phyloP scores from a whole-genome alignment of 768 basidiomycete species.

The Clathrus columnatus region DNA sequence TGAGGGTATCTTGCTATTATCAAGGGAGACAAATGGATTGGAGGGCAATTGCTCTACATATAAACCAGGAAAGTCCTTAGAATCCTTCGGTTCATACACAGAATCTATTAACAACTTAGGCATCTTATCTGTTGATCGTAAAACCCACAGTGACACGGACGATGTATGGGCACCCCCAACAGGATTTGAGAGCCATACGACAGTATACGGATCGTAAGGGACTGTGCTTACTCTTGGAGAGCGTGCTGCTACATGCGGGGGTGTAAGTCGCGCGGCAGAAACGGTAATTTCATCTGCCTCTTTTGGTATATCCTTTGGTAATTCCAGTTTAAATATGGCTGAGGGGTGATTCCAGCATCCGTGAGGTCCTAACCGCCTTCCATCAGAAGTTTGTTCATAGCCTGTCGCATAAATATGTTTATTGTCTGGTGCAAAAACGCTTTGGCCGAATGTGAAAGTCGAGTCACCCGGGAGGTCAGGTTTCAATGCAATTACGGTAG shows the following conservation, averaged over 20 bases:
- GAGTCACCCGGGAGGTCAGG: slow-evolving; percentile 1
- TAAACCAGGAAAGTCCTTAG: slow-evolving; percentile 50
- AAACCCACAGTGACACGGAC: slow-evolving; percentile 40
- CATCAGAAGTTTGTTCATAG: slow-evolving; percentile 50
- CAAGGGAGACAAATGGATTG: slow-evolving; percentile 29
- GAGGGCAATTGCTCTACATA: slow-evolving; percentile 43
- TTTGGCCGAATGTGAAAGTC: slow-evolving; percentile 41
- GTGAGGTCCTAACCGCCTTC: slow-evolving; percentile 49
- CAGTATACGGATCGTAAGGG: slow-evolving; percentile 15
- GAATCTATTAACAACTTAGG: slow-evolving; percentile 31
- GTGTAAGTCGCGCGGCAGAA: slow-evolving; percentile 27
- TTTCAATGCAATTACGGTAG: slow-evolving; percentile 17
- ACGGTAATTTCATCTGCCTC: slow-evolving; percentile 11
- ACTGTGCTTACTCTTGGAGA: slow-evolving; percentile 41
- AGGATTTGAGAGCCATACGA: slow-evolving; percentile 48
- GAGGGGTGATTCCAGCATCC: slow-evolving; percentile 52
- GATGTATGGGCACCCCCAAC: slow-evolving; percentile 54
- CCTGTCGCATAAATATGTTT: slow-evolving; percentile 47
- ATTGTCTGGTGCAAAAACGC: slow-evolving; percentile 36
- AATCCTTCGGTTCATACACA: slow-evolving; percentile 29
- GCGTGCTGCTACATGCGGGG: slow-evolving; percentile 39
- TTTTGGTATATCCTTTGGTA: slow-evolving; percentile 15
- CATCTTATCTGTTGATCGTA: slow-evolving; percentile 24
- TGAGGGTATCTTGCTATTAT: slow-evolving; percentile 4
- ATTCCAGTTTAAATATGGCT: slow-evolving; percentile 44